phyloP scores from a whole-genome alignment of 1,284 basidiomycete genomes.

The Pseudozyma sp. region DNA sequence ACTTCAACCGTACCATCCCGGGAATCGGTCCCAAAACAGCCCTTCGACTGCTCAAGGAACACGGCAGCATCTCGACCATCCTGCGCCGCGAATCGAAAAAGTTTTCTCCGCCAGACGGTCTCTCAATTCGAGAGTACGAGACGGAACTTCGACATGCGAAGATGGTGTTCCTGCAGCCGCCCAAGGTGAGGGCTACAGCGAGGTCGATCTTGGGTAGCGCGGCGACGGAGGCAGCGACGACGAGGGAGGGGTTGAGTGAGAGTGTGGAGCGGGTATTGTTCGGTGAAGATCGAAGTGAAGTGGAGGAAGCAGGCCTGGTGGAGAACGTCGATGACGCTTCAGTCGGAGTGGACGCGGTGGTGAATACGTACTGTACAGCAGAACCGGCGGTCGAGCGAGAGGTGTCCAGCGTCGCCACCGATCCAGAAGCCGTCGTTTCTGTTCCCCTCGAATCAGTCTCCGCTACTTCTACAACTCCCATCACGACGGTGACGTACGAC shows the following conservation, averaged over 20 bases:
- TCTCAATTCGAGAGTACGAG: constrained; percentile 53
- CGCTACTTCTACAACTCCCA: neutral
- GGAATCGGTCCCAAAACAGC: constrained; percentile 58
- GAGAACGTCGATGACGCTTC: neutral
- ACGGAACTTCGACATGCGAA: constrained; percentile 55
- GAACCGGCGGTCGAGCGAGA: constrained; percentile 6
- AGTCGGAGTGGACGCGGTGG: neutral
- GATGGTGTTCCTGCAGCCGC: constrained; percentile 57
- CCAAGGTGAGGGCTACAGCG: constrained; percentile 44
- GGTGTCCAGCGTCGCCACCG: neutral
- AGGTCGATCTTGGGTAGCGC: constrained; percentile 24
- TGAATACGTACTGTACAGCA: constrained; percentile 16
- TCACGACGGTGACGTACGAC: constrained; percentile 10
- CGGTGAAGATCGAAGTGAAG: neutral
- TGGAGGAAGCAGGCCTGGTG: neutral
- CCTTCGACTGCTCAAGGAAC: constrained; percentile 49
- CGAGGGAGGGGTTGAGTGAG: neutral
- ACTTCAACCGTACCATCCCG: constrained; percentile 65
- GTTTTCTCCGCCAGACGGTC: constrained; percentile 54
- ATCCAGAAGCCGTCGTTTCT: neutral
- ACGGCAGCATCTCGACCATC: constrained; percentile 50
- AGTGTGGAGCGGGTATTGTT: constrained; percentile 18
- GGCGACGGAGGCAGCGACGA: constrained; percentile 10
- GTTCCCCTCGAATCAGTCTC: neutral
- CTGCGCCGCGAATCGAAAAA: constrained; percentile 29